Evolutionary conservation across 148 eudicot species (phyloP).

Genomic region (Camellia lanceoleosa): DNA sequence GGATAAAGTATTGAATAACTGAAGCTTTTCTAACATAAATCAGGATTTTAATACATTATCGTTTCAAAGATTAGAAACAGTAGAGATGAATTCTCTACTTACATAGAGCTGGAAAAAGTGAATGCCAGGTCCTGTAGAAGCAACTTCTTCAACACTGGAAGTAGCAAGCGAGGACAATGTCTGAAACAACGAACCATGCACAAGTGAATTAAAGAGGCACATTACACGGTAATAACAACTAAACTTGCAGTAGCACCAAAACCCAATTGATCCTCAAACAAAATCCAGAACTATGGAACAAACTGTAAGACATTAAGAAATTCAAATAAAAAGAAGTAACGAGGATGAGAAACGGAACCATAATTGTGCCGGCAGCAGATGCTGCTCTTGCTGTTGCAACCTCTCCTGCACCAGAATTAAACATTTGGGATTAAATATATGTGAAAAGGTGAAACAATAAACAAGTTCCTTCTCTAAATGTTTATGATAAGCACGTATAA

Average conservation of each 20-base stretch:
- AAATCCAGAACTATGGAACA: not conserved
- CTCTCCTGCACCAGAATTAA: constrained; percentile 59
- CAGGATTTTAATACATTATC: not conserved
- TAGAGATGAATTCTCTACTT: constrained; percentile 27
- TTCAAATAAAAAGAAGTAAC: not conserved
- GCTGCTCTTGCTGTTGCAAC: constrained; percentile 84
- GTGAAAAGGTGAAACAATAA: not conserved
- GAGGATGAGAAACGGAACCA: constrained; percentile 42
- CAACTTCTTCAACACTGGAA: constrained; percentile 87
- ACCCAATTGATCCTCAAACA: not conserved
- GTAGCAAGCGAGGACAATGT: constrained; percentile 78
- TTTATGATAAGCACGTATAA: not conserved
- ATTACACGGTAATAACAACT: not conserved
- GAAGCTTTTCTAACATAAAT: not conserved
- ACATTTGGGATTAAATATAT: not conserved
- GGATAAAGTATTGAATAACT: not conserved
- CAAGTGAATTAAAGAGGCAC: not conserved
- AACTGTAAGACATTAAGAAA: not conserved
- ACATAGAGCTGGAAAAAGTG: constrained; percentile 92
- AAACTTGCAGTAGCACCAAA: not conserved
- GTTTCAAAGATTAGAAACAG: not conserved
- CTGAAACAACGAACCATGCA: constrained; percentile 38
- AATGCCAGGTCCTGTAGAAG: constrained; percentile 77
- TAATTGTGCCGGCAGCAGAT: constrained; percentile 80
- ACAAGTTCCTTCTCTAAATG: not conserved